Base-by-base conservation (phyloP, 2,329 filamentous ascomycete species). In the Fusarium lateritium region DNA sequence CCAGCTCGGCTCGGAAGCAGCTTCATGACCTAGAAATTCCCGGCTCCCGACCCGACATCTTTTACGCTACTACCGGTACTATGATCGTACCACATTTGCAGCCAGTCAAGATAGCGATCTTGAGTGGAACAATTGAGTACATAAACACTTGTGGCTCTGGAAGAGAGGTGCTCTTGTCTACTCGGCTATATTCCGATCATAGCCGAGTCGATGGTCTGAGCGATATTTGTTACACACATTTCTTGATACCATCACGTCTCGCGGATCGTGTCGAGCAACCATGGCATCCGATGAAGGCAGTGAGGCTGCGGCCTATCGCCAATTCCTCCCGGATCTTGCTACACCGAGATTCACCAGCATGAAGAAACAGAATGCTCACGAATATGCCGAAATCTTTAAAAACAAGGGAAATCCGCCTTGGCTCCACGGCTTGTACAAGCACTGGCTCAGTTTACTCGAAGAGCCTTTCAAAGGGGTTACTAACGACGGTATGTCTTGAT, bases 381-480 rank as follows among this genome's bases (percentile, higher is more conserved):
- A 87, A 62, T 92, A 93, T 65, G 88, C 87, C 0, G 79, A 84
- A 7, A 84, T 80, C 5, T 91, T 93, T 74, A 87, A 87, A 62
- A 83, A 87, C 34, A 77, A 83, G 21, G 85, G 85, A 2, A 80
- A 82, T 14, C 91, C 91, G 0, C 90, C 91, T 2, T 93, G 91
- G 91, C 79, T 93, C 17, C 84, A 91, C 70, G 86, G 81, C 0
- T 77, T 91, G 22, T 90, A 88, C 59, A 75, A 83, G 65, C 86
- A 89, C 74, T 91, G 89, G 88, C 76, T 81, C 49, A 80, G 84
- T 34, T 76, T 91, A 10, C 79, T 89, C 26, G 80, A 88, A 56
- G 90, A 93, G 78, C 91, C 92, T 0, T 94, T 88, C 76, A 89
- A 86, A 73, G 92, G 92, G 24, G 82, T 94, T 21, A 93, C 92